Percentiles rank a stretch among this genome's conserved stretches.
Conservation (phyloP, 1,139 yeast species). For the Geotrichum klebahnii region DNA sequence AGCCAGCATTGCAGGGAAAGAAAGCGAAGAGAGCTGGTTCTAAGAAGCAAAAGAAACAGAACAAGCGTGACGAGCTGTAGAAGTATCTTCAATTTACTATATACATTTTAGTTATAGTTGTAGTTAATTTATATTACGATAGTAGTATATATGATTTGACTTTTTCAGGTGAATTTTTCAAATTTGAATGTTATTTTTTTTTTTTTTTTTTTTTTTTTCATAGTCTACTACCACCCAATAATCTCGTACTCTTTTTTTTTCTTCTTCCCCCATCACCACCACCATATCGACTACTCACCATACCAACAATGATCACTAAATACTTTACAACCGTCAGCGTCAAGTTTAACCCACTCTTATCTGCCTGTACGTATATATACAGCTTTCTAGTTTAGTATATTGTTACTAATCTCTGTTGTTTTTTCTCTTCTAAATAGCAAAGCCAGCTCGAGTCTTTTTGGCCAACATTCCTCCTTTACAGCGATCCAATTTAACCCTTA, state of each 20-base stretch:
- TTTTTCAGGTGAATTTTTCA: not conserved
- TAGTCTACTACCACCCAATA: too few relatives aligned
- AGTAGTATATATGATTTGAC: too few relatives aligned
- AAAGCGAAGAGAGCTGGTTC: constrained; percentile 14
- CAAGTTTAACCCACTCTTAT: constrained; percentile 70
- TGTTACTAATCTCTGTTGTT: not conserved
- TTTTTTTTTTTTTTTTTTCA: constrained; percentile 1
- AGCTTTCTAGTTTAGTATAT: not conserved
- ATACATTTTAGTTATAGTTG: too few relatives aligned
- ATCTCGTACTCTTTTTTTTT: too few relatives aligned
- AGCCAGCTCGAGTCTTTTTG: constrained; percentile 73
- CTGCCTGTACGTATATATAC: constrained; percentile 47
- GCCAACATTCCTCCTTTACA: constrained; percentile 66
- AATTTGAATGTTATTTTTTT: not conserved
- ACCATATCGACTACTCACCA: constrained; percentile 3
- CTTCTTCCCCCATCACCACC: too few relatives aligned
- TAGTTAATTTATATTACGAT: too few relatives aligned
- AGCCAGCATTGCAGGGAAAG: constrained; percentile 12
- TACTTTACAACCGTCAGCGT: constrained; percentile 75
- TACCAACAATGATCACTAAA: constrained; percentile 65
- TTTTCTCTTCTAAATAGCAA: constrained; percentile 45
- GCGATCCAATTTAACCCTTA: constrained; percentile 33
- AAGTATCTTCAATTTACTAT: too few relatives aligned
- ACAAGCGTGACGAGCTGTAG: constrained; percentile 6
- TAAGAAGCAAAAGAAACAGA: constrained; percentile 15